Base-by-base conservation (phyloP, 2,329 filamentous ascomycete species). In the Cordyceps militaris region DNA sequence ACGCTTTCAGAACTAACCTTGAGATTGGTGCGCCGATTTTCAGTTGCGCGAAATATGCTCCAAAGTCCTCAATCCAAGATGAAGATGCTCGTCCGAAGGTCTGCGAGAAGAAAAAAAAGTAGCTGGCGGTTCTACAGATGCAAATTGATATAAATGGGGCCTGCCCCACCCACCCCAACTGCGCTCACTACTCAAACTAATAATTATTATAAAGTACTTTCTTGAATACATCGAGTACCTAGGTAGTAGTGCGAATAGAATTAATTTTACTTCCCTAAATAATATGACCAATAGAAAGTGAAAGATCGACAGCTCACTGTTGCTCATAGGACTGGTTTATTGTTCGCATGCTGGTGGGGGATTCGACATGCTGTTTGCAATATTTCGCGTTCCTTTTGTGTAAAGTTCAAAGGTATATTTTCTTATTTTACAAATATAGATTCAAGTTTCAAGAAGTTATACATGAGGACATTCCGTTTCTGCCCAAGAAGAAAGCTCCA, bases 341-440 rank as follows among this genome's bases (percentile, higher is more conserved):
- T n/a, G n/a, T n/a, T n/a, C n/a, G n/a, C n/a, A n/a, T n/a, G n/a
- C n/a, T n/a, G n/a, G n/a, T n/a, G n/a, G n/a, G 19, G 30, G 23
- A 28, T 54, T 19, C 8, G 19, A 26, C 14, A 16, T 28, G 1
- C 19, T 49, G 26, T 38, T 14, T 28, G 44, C 40, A 51, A 49
- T 14, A 43, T 49, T 42, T 42, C 56, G 52, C 7, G 56, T 65
- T 70, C 72, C 66, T 69, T 73, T 65, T 71, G 71, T 67, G 19
- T 51, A 26, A n/a, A 26, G 21, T 44, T 44, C 21, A 46, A 49
- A 58, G 34, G 34, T 19, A 23, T 5, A 71, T 66, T 69, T 66
- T 69, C 67, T 69, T 68, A 70, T 70, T 68, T 62, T 74, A 74
- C 71, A 74, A 60, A 62, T 66, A 62, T 63, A 66, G 62, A 66